Percentiles rank a stretch among this genome's conserved stretches.
Evolutionary conservation across 2,329 filamentous ascomycete species (phyloP).

Genomic region (Mollisiaceae sp.): DNA sequence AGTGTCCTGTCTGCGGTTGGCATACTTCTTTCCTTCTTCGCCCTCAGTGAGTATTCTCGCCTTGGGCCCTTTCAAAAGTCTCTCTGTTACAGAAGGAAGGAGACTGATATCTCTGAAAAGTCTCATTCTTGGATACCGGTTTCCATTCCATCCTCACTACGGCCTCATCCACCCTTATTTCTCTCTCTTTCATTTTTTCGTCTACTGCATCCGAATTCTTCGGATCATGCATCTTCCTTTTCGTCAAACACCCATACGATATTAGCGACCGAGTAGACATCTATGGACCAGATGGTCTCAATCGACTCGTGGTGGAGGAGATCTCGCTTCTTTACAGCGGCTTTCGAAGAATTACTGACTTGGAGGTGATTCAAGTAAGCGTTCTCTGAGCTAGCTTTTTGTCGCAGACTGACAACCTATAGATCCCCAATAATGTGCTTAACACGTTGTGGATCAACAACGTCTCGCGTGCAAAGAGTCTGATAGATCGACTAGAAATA

Average conservation of each 20-base stretch:
- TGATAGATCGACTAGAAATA: conserved; percentile 78
- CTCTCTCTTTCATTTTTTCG: conserved; percentile 62
- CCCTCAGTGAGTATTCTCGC: conserved; percentile 21
- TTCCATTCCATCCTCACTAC: conserved; percentile 22
- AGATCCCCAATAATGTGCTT: conserved; percentile 86
- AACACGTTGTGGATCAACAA: conserved; percentile 93
- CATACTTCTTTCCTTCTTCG: conserved; percentile 20
- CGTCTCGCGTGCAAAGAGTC: conserved; percentile 82
- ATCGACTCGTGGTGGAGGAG: conserved; percentile 21
- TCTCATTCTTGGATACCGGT: conserved; percentile 22
- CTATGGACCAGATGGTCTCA: conserved; percentile 19
- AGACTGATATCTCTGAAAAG: neutral
- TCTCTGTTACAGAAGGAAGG: neutral
- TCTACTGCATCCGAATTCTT: conserved; percentile 20
- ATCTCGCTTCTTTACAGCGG: conserved; percentile 86
- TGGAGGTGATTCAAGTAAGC: conserved; percentile 16
- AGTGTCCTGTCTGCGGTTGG: conserved; percentile 17
- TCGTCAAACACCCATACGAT: conserved; percentile 85
- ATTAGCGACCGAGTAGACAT: conserved; percentile 23
- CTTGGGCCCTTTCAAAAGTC: too few species aligned
- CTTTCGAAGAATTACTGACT: conserved; percentile 19
- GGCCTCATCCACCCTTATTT: conserved; percentile 61
- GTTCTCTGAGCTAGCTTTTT: neutral
- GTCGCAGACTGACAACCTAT: neutral
- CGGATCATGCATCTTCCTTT: conserved; percentile 46